phyloP scores from a whole-genome alignment of 768 basidiomycete species.

The Tulasnella sp. region DNA sequence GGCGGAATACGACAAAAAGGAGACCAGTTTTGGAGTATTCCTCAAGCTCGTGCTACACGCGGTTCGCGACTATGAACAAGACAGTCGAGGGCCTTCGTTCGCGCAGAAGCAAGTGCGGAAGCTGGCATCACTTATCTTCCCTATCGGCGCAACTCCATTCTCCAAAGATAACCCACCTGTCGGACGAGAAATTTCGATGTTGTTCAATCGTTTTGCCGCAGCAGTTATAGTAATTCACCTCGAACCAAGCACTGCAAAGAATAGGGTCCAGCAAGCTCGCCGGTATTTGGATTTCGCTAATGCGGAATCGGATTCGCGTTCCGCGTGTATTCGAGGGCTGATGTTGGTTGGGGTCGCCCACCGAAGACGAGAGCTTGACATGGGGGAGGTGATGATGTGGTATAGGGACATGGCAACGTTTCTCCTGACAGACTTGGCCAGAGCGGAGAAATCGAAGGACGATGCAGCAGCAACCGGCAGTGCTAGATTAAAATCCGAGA shows the following conservation, averaged over 20 bases:
- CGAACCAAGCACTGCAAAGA: constrained; percentile 49
- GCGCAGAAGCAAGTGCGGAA: constrained; percentile 53
- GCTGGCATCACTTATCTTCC: constrained; percentile 64
- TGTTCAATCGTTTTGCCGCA: constrained; percentile 78
- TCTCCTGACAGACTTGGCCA: constrained; percentile 53
- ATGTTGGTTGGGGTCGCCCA: constrained; percentile 64
- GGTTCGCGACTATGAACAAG: constrained; percentile 37
- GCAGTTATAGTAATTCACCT: constrained; percentile 67
- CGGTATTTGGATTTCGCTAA: constrained; percentile 64
- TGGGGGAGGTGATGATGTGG: constrained; percentile 59
- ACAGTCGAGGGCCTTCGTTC: constrained; percentile 35
- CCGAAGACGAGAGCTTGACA: constrained; percentile 48
- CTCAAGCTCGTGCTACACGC: constrained; percentile 77
- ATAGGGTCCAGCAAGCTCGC: constrained; percentile 60
- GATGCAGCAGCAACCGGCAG: background rate
- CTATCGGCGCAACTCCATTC: constrained; percentile 66
- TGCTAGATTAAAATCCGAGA: constrained; percentile 30
- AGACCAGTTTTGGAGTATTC: constrained; percentile 74
- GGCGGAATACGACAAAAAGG: constrained; percentile 46
- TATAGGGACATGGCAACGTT: constrained; percentile 53
- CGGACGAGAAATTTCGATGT: constrained; percentile 58
- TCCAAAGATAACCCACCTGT: constrained; percentile 50
- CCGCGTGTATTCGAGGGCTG: constrained; percentile 70
- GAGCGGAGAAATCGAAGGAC: constrained; percentile 25
- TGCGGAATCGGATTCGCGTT: constrained; percentile 58